A percentile compares a stretch with the other conserved stretches of the same genome.
phyloP scores from a whole-genome alignment of 2,329 filamentous ascomycete genomes.

The Teratosphaeria viscida region DNA sequence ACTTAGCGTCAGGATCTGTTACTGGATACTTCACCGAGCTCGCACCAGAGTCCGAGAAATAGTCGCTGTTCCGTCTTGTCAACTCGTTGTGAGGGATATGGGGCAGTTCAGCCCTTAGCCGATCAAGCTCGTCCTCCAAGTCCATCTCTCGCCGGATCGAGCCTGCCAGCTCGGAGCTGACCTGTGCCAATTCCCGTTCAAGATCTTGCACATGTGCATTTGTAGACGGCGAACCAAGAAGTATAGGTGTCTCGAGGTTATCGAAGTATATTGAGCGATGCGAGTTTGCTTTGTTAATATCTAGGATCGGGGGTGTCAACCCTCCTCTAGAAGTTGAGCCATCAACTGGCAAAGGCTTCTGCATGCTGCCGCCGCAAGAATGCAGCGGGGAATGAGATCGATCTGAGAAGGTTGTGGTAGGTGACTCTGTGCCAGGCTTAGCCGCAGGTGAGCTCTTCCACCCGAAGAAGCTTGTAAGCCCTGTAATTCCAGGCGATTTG shows the following conservation, averaged over 20 bases:
- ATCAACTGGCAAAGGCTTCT: conserved; percentile 23
- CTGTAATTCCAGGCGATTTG: conserved; percentile 25
- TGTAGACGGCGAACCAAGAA: conserved; percentile 29
- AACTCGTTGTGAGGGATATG: conserved; percentile 35
- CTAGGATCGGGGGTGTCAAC: conserved; percentile 37
- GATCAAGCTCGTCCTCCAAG: conserved; percentile 84
- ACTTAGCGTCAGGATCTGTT: conserved; percentile 46
- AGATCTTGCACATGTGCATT: conserved; percentile 67
- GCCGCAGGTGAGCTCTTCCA: conserved; percentile 46
- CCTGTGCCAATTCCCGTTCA: conserved; percentile 81
- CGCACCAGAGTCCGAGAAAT: conserved; percentile 92
- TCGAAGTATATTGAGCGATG: conserved; percentile 33
- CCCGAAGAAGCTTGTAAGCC: conserved; percentile 56
- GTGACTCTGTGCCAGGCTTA: conserved; percentile 42
- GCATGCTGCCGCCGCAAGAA: conserved; percentile 36
- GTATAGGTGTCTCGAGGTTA: conserved; percentile 36
- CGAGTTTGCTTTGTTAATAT: conserved; percentile 43
- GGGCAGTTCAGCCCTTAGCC: conserved; percentile 66
- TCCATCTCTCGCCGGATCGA: conserved; percentile 96
- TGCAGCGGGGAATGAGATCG: conserved; percentile 46
- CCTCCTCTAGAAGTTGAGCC: conserved; percentile 15
- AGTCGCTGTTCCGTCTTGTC: conserved; percentile 80
- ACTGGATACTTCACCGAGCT: conserved; percentile 69
- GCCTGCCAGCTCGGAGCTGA: conserved; percentile 81
- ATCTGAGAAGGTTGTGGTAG: conserved; percentile 54